A percentile compares a stretch with the other conserved stretches of the same genome.
Evolutionary conservation across 176 grass and related monocot genomes (phyloP).

Genomic region (Ampelocalamus luodianensis): DNA sequence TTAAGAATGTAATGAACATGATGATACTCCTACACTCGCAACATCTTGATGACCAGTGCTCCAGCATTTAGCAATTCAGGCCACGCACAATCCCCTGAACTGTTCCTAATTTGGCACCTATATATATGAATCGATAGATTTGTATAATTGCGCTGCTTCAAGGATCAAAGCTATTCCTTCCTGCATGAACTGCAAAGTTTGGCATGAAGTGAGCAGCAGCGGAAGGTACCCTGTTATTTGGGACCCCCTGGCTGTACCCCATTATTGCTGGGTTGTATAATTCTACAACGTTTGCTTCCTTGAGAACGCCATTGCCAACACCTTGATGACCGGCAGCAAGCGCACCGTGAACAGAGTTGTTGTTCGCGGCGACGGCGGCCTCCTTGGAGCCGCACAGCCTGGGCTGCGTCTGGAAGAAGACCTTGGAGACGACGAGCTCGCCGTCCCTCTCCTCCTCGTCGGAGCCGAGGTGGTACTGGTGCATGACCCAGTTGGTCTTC

Average conservation of each 20-base stretch:
- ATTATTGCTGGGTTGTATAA: slow-evolving; percentile 53
- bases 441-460: slow-evolving; percentile 91
- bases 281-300: slow-evolving; percentile 42
- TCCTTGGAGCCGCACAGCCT: slow-evolving; percentile 63
- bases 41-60: background rate
- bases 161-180: slow-evolving; percentile 61
- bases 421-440: slow-evolving; percentile 89
- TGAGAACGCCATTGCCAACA: slow-evolving; percentile 21
- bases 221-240: slow-evolving; percentile 29
- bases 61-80: slow-evolving; percentile 22
- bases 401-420: slow-evolving; percentile 94
- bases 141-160: slow-evolving; percentile 25
- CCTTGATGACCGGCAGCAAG: slow-evolving; percentile 20
- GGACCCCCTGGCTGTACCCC: slow-evolving; percentile 54
- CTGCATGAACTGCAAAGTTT: slow-evolving; percentile 57
- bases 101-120: slow-evolving; percentile 17
- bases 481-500: slow-evolving; percentile 98
- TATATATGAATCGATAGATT: background rate
- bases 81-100: background rate
- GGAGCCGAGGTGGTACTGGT: slow-evolving; percentile 87
- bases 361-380: background rate
- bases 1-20: background rate
- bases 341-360: background rate
- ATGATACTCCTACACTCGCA: background rate
- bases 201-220: slow-evolving; percentile 51